Conservation (phyloP, 2,329 filamentous ascomycete species). For the Whalleya microplaca region DNA sequence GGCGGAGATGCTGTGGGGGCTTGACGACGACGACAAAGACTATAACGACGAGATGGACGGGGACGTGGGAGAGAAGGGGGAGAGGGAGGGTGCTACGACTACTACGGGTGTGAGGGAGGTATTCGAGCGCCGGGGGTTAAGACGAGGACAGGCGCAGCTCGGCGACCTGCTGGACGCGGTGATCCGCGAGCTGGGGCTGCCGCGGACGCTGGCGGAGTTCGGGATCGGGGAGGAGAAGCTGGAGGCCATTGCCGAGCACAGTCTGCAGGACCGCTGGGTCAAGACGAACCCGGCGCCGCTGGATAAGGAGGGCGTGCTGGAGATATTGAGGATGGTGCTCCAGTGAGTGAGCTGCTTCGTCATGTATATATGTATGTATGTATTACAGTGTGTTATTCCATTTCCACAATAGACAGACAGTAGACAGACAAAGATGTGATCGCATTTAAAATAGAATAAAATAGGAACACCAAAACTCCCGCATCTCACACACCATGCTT, state of each 20-base stretch:
- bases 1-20: slow-evolving; percentile 46
- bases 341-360: slow-evolving; percentile 17
- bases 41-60: too few species aligned
- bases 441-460: slow-evolving; percentile 5
- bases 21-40: too few species aligned
- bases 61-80: too few species aligned
- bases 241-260: slow-evolving; percentile 51
- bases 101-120: slow-evolving; percentile 36
- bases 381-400: slow-evolving; percentile 2
- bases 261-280: slow-evolving; percentile 54
- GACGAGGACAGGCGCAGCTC: slow-evolving; percentile 43
- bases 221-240: slow-evolving; percentile 52
- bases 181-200: slow-evolving; percentile 56
- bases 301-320: slow-evolving; percentile 51
- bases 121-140: slow-evolving; percentile 35
- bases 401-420: slow-evolving; percentile 8
- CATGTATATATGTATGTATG: too few species aligned
- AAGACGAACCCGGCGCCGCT: slow-evolving; percentile 55
- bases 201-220: slow-evolving; percentile 55
- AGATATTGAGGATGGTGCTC: slow-evolving; percentile 48
- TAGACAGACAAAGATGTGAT: background rate
- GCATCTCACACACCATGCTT: slow-evolving; percentile 14
- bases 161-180: slow-evolving; percentile 56
- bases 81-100: too few species aligned
- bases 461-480: slow-evolving; percentile 9